A percentile compares a stretch with the other conserved stretches of the same genome.
Conservation (phyloP, 352 stramenopile species). For the Pilasporangium apinafurcum region DNA sequence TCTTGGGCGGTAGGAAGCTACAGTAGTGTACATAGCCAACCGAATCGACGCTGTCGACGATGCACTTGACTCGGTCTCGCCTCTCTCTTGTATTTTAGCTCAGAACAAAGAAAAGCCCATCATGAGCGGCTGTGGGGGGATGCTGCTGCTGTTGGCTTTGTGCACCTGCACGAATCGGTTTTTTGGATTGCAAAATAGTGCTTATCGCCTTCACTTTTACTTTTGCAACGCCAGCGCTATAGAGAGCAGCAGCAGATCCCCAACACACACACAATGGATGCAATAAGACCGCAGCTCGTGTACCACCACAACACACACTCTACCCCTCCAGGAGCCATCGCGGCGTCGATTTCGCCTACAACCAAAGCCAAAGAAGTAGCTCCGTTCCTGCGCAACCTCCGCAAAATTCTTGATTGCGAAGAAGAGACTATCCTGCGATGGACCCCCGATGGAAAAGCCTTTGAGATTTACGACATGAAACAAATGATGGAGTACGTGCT, state of each 20-base stretch:
- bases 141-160: too few relatives aligned
- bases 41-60: too few relatives aligned
- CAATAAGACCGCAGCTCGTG: background rate
- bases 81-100: too few relatives aligned
- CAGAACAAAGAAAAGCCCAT: too few relatives aligned
- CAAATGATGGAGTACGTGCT: slow-evolving; percentile 68
- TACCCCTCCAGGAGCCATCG: background rate
- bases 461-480: slow-evolving; percentile 70
- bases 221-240: background rate
- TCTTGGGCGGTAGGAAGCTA: too few relatives aligned
- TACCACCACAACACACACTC: background rate
- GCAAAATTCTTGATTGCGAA: slow-evolving; percentile 54
- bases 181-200: background rate
- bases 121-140: too few relatives aligned
- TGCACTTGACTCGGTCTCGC: too few relatives aligned
- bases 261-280: background rate
- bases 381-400: slow-evolving; percentile 64
- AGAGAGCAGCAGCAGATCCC: too few relatives aligned
- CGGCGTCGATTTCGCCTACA: background rate
- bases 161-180: background rate
- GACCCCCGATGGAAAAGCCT: slow-evolving; percentile 43
- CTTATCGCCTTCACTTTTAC: background rate
- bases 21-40: too few relatives aligned
- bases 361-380: slow-evolving; percentile 36
- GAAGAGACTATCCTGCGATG: slow-evolving; percentile 35